These are phyloP conservation scores for Golubevia pallescens DNA, from an alignment of 1,284 basidiomycete species.

Conservation along the genomic window DNA sequence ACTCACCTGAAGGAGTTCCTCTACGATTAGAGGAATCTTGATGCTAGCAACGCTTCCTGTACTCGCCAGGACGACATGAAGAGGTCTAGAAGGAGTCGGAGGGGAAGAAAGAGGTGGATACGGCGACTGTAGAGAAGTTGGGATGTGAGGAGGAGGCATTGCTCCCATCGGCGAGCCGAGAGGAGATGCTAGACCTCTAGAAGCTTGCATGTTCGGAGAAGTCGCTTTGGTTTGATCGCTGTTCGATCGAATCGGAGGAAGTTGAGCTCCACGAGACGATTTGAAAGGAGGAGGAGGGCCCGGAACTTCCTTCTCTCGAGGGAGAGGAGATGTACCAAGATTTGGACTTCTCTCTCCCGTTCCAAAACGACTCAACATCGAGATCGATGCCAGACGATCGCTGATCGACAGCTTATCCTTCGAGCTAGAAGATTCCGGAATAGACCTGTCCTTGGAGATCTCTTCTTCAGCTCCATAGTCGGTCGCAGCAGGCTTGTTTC, in stretches of 20 bases:
- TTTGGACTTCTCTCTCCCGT: not conserved
- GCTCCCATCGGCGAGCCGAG: not conserved
- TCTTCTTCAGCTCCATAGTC: slow-evolving; percentile 3
- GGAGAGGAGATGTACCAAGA: slow-evolving; percentile 6
- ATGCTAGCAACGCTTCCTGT: slow-evolving; percentile 94
- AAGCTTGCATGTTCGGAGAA: not conserved
- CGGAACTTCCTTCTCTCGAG: slow-evolving; percentile 14
- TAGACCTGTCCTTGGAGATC: slow-evolving; percentile 71
- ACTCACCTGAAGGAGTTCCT: slow-evolving; percentile 76
- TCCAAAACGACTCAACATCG: slow-evolving; percentile 65
- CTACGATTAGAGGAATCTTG: slow-evolving; percentile 87
- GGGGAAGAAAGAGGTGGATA: slow-evolving; percentile 31
- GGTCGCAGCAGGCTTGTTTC: not conserved
- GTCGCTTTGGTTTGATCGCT: not conserved
- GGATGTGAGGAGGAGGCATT: slow-evolving; percentile 11
- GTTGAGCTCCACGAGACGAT: not conserved
- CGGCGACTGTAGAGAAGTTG: slow-evolving; percentile 42
- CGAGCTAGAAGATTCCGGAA: slow-evolving; percentile 72
- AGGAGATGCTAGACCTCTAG: not conserved
- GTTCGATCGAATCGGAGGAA: not conserved
- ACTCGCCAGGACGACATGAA: slow-evolving; percentile 80
- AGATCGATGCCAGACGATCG: slow-evolving; percentile 77
- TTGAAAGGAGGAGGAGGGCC: slow-evolving; percentile 21
- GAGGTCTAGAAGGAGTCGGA: slow-evolving; percentile 20
- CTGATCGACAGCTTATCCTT: slow-evolving; percentile 72